These are phyloP conservation scores for Penicillium robsamsonii DNA, from an alignment of 495 filamentous ascomycete genomes.

Conservation along the genomic window DNA sequence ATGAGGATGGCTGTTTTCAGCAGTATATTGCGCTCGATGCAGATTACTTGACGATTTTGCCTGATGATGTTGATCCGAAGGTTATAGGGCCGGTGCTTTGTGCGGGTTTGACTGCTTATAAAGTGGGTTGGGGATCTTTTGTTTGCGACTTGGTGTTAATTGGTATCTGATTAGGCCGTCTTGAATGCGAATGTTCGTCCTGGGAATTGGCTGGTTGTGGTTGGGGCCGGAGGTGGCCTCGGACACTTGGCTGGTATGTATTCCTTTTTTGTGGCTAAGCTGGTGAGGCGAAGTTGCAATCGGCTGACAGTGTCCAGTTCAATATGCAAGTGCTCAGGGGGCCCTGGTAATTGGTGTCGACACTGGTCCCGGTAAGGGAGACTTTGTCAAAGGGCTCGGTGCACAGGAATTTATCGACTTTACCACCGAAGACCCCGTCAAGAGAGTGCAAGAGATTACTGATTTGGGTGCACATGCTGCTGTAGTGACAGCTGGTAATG, in stretches of 20 bases:
- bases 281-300: background rate
- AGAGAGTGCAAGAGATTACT: slow-evolving; percentile 42
- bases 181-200: slow-evolving; percentile 39
- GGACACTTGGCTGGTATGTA: slow-evolving; percentile 45
- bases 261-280: background rate
- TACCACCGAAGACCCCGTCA: slow-evolving; percentile 32
- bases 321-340: slow-evolving; percentile 47
- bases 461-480: slow-evolving; percentile 43
- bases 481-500: slow-evolving; percentile 44
- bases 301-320: slow-evolving; percentile 29
- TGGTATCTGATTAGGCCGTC: slow-evolving; percentile 30
- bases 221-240: slow-evolving; percentile 51
- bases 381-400: slow-evolving; percentile 43
- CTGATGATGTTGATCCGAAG: slow-evolving; percentile 45
- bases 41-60: slow-evolving; percentile 45
- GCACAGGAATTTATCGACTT: slow-evolving; percentile 49
- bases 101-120: slow-evolving; percentile 42
- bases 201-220: slow-evolving; percentile 47
- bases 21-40: slow-evolving; percentile 48
- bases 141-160: background rate
- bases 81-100: slow-evolving; percentile 47
- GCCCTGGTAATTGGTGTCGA: slow-evolving; percentile 49
- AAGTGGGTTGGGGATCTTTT: slow-evolving; percentile 14
- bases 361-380: slow-evolving; percentile 39
- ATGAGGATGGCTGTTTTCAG: slow-evolving; percentile 51